Conservation (phyloP, 2,329 filamentous ascomycete species). For the Diaporthe humulicola region DNA sequence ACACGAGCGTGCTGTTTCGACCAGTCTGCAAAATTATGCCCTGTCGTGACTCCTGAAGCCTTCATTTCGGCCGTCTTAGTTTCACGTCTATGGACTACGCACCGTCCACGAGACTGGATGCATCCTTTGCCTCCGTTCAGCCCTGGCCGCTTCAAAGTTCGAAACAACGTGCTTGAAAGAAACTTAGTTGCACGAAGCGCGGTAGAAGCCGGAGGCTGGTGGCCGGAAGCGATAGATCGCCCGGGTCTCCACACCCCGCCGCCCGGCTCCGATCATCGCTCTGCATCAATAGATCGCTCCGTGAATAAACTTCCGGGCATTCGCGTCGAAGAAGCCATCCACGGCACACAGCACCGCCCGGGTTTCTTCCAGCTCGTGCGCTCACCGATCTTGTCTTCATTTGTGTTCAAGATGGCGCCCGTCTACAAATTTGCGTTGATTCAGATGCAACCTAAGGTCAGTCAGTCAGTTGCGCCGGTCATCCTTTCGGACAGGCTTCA, state of each 20-base stretch:
- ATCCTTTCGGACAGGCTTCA: background rate
- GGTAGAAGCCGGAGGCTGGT: background rate
- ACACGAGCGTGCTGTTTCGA: background rate
- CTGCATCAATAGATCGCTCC: background rate
- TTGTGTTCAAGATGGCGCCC: constrained; percentile 50
- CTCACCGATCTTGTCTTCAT: background rate
- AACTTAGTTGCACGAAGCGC: too few species aligned
- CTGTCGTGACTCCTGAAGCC: background rate
- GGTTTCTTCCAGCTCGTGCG: background rate
- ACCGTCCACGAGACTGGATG: background rate
- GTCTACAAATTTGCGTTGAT: constrained; percentile 61
- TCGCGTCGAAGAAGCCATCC: background rate
- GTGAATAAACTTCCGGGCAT: background rate
- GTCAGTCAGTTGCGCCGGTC: constrained; percentile 11
- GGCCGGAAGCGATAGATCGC: background rate
- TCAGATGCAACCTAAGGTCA: constrained; percentile 60
- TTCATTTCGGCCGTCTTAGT: too few species aligned
- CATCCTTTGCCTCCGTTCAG: background rate
- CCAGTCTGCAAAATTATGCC: background rate
- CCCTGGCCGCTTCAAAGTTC: background rate
- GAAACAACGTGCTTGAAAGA: background rate
- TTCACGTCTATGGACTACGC: background rate
- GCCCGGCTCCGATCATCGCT: constrained; percentile 37
- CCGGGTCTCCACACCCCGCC: constrained; percentile 25
- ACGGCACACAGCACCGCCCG: background rate